phyloP scores from a whole-genome alignment of 805 yeast species.

The Starmerella bombicola region DNA sequence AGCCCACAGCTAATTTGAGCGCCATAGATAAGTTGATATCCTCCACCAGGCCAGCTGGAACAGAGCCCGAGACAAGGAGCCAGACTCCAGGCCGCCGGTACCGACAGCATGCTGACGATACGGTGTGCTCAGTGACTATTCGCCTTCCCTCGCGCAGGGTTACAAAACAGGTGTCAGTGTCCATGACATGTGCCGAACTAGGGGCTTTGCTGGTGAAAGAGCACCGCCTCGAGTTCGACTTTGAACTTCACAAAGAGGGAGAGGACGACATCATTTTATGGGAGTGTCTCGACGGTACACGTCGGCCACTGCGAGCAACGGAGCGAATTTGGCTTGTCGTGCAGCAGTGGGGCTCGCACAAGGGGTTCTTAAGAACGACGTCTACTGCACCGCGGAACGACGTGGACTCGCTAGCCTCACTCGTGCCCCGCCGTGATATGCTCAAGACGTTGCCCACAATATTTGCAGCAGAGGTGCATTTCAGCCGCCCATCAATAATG shows the following conservation, averaged over 20 bases:
- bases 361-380: slow-evolving; percentile 19
- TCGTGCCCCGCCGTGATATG: slow-evolving; percentile 27
- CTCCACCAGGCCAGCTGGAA: no score
- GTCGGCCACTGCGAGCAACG: slow-evolving; percentile 24
- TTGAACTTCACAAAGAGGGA: slow-evolving; percentile 15
- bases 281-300: slow-evolving; percentile 23
- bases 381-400: slow-evolving; percentile 21
- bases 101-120: no score
- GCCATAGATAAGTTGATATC: slow-evolving; percentile 9
- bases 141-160: slow-evolving; percentile 24
- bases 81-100: no score
- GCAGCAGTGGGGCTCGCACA: slow-evolving; percentile 18
- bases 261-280: slow-evolving; percentile 23
- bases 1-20: slow-evolving; percentile 3
- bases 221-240: slow-evolving; percentile 26
- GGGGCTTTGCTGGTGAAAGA: slow-evolving; percentile 21
- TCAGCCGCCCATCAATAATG: slow-evolving; percentile 18
- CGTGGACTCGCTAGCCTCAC: slow-evolving; percentile 24
- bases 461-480: slow-evolving; percentile 16
- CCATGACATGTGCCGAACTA: slow-evolving; percentile 15
- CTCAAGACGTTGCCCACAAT: slow-evolving; percentile 19
- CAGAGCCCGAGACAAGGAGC: no score
- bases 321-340: slow-evolving; percentile 21
- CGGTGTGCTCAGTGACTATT: slow-evolving; percentile 11
- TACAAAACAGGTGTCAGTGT: slow-evolving; percentile 11